These are phyloP conservation scores for Zygosaccharomyces pseudorouxii DNA, from an alignment of 805 yeast species.

Conservation along the genomic window DNA sequence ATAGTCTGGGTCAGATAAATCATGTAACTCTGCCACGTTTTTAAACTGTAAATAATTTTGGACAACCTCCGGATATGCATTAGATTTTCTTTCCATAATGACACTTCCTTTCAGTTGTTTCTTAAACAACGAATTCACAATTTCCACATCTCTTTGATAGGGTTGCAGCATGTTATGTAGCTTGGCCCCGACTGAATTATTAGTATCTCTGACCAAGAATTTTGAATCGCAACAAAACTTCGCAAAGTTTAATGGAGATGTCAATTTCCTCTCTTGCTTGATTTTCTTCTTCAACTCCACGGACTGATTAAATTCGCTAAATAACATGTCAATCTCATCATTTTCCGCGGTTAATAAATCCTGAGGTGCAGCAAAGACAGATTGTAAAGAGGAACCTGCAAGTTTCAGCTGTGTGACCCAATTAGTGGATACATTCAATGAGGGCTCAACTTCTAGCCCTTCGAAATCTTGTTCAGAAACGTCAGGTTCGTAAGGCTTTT, in stretches of 20 bases:
- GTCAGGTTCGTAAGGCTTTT: slow-evolving; percentile 69
- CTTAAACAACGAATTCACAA: slow-evolving; percentile 18
- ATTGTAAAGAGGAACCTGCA: slow-evolving; percentile 34
- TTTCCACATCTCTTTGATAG: slow-evolving; percentile 9
- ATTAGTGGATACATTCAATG: slow-evolving; percentile 48
- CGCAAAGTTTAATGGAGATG: slow-evolving; percentile 21
- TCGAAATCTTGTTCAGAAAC: slow-evolving; percentile 44
- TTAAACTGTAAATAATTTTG: slow-evolving; percentile 36
- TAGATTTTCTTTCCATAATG: slow-evolving; percentile 27
- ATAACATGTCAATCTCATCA: slow-evolving; percentile 17
- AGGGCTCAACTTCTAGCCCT: slow-evolving; percentile 41
- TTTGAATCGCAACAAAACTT: slow-evolving; percentile 20
- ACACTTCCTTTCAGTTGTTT: slow-evolving; percentile 25
- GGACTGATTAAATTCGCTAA: slow-evolving; percentile 42
- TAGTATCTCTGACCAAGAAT: slow-evolving; percentile 15
- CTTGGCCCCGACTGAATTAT: slow-evolving; percentile 13
- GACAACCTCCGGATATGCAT: slow-evolving; percentile 38
- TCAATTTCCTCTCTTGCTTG: slow-evolving; percentile 28
- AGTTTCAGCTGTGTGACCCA: slow-evolving; percentile 64
- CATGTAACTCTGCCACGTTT: slow-evolving; percentile 17
- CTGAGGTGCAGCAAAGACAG: slow-evolving; percentile 32
- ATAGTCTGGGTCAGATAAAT: slow-evolving; percentile 21
- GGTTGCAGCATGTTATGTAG: slow-evolving; percentile 5
- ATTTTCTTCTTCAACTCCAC: slow-evolving; percentile 29
- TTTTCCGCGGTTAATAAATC: slow-evolving; percentile 3